Base-by-base conservation (phyloP, 1,139 yeast genomes). In the Debaryomyces coudertii region DNA sequence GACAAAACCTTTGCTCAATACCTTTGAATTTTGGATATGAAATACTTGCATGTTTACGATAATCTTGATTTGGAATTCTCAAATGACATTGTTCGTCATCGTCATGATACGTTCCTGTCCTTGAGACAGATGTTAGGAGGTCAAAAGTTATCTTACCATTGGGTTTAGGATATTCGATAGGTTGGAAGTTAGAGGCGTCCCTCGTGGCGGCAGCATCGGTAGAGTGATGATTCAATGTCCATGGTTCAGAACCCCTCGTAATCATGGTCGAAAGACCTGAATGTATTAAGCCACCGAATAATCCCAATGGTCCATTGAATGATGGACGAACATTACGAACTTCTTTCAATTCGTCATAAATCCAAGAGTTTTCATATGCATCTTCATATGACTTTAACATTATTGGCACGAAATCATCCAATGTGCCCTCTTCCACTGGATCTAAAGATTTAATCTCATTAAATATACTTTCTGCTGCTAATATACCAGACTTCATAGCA, bases 61-160 rank as follows among this genome's bases (percentile, higher is more conserved):
- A 63, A 60, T 87, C 87, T 67, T 88, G 93, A 22, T 80, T 73
- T 2, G 95, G 88, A 20, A 93, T 82, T 53, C 92, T 73, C 57
- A 93, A 76, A 69, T 93, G 99, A 56, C 95, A 87, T 52, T 82
- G 85, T 68, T 93, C 98, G 63, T 90, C 93, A 60, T 93, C 98
- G 59, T 89, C 95, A 63, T 93, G 99, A 64, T 84, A 86, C 1
- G 99, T 93, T 31, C 98, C 99, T 0, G 99, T 92, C 60, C 99
- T 78, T 7, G 96, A 87, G 7, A 93, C 98, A 12, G 95, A 87
- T 0, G 99, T 93, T 57, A 92, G 71, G 36, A 93, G 77, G 65
- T 93, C 99, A 66, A 93, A 93, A 0, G 97, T 85, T 45, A 93
- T 73, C 57, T 80, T 80, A 15, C 95, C 95, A 66, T 93, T 99